Evolutionary conservation across 139 green algal genomes (phyloP).

Genomic region (Deuterostichococcus epilithicus): DNA sequence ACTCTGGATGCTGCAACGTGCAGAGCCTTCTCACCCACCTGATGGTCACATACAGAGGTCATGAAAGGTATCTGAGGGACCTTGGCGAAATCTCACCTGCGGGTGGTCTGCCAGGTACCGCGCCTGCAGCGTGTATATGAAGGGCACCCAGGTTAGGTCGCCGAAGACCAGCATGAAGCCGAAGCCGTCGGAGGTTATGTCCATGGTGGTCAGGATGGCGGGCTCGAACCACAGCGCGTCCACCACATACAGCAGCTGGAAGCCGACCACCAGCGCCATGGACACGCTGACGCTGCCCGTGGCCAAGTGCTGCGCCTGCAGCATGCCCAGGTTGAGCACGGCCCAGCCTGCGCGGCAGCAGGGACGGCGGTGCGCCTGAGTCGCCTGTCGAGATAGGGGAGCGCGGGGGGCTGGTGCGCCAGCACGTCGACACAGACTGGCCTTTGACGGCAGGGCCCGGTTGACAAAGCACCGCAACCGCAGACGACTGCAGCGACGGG

Average conservation of each 20-base stretch:
- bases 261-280: conserved; percentile 81
- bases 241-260: conserved; percentile 68
- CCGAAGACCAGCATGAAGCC: conserved; percentile 98
- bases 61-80: too few species aligned
- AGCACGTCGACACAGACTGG: neutral
- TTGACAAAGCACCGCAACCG: too few species aligned
- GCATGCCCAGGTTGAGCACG: conserved; percentile 58
- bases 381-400: neutral
- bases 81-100: too few species aligned
- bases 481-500: too few species aligned
- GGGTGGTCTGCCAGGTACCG: conserved; percentile 71
- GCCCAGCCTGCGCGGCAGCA: conserved; percentile 56
- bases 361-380: neutral
- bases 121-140: conserved; percentile 89
- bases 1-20: too few species aligned
- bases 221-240: conserved; percentile 68
- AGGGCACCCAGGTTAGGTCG: conserved; percentile 95
- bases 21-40: too few species aligned
- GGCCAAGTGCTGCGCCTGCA: conserved; percentile 58
- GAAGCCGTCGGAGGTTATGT: conserved; percentile 98
- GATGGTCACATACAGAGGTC: too few species aligned
- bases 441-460: too few species aligned
- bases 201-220: conserved; percentile 94
- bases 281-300: conserved; percentile 47
- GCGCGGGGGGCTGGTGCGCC: too few species aligned